phyloP scores from a whole-genome alignment of 257 asterid species.

The Anisodus tanguticus region DNA sequence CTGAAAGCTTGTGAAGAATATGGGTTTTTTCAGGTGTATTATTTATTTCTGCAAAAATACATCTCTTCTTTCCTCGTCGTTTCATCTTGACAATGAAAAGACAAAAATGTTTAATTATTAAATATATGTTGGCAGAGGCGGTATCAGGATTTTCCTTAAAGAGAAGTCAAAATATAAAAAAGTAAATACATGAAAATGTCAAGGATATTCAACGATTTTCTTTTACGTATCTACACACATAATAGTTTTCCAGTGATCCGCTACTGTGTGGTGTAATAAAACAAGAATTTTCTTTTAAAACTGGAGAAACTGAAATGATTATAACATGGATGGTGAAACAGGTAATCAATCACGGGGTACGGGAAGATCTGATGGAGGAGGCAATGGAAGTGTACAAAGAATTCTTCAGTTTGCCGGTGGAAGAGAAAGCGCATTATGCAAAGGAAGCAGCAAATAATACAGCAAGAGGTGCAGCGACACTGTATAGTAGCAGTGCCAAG shows the following conservation, averaged over 20 bases:
- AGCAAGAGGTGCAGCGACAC: neutral
- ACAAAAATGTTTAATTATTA: too few species aligned
- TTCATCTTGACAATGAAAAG: too few species aligned
- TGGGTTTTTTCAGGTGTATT: conserved; percentile 26
- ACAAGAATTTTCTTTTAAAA: neutral
- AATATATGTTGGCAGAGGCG: too few species aligned
- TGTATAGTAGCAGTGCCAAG: neutral
- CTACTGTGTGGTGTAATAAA: too few species aligned
- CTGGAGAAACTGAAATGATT: neutral
- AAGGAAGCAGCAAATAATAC: neutral
- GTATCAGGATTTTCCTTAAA: too few species aligned
- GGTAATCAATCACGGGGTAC: conserved; percentile 33
- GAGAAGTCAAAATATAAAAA: too few species aligned
- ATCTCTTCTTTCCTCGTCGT: too few species aligned
- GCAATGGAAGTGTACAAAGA: conserved; percentile 28
- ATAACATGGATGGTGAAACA: neutral
- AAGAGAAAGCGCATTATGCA: neutral
- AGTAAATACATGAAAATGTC: too few species aligned
- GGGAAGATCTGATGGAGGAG: conserved; percentile 23
- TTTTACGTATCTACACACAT: too few species aligned
- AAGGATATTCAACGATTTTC: too few species aligned
- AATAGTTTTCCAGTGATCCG: too few species aligned
- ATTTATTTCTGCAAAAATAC: neutral
- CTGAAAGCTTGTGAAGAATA: conserved; percentile 25
- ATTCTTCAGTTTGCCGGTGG: conserved; percentile 5